Conservation (phyloP, 352 stramenopile species). For the Globisporangium canariense region DNA sequence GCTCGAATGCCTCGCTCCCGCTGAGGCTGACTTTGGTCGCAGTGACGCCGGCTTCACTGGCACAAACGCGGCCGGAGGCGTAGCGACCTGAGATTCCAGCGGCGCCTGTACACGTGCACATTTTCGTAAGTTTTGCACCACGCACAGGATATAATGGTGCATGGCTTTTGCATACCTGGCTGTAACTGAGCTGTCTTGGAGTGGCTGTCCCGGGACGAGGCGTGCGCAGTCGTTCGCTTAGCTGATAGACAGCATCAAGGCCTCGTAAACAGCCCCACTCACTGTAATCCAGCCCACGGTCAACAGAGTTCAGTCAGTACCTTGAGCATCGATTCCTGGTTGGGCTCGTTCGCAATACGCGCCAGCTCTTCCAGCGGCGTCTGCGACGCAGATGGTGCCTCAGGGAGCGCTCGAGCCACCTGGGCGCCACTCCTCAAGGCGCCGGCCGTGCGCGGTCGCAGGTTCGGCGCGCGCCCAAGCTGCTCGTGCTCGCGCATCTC, state of each 20-base stretch:
- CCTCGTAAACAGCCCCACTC: not conserved
- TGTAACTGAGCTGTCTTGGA: not conserved
- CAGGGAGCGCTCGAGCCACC: not conserved
- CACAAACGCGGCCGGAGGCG: not conserved
- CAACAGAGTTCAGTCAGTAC: not conserved
- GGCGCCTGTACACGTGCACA: not conserved
- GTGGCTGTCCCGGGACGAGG: conserved; percentile 33
- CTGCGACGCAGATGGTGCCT: not conserved
- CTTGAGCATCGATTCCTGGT: conserved; percentile 5
- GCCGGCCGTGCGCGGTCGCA: conserved; percentile 47
- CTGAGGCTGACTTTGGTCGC: conserved; percentile 35
- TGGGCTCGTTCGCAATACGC: conserved; percentile 9
- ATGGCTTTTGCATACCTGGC: not conserved
- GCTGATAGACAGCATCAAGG: conserved; percentile 20
- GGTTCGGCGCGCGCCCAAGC: conserved; percentile 46
- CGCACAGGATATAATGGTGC: too few relatives aligned
- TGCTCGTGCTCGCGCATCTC: conserved; percentile 38
- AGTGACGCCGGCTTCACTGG: conserved; percentile 26
- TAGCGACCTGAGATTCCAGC: not conserved
- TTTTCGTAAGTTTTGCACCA: not conserved
- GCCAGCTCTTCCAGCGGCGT: conserved; percentile 20
- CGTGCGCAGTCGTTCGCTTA: conserved; percentile 44
- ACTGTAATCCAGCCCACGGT: not conserved
- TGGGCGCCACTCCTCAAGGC: not conserved
- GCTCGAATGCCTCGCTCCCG: conserved; percentile 12